Conservation (phyloP, 305 asterid genomes). For the Fraxinus paxiana region DNA sequence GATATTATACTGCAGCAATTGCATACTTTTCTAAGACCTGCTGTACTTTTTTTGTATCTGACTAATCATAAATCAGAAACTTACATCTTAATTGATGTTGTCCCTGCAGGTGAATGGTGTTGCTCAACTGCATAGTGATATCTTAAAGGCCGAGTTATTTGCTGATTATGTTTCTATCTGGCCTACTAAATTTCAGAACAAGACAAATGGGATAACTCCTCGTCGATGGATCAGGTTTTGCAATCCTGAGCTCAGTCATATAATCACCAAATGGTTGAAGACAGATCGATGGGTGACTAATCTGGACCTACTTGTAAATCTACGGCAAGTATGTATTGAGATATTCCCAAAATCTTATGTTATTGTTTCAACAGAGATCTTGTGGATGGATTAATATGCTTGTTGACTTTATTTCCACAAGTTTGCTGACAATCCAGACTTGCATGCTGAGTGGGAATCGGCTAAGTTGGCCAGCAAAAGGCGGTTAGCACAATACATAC, state of each 20-base stretch:
- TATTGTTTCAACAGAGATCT: slow-evolving; percentile 16
- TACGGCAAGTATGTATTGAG: slow-evolving; percentile 64
- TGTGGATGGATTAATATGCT: slow-evolving; percentile 10
- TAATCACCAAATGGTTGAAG: slow-evolving; percentile 94
- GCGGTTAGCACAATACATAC: slow-evolving; percentile 75
- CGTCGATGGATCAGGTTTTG: slow-evolving; percentile 96
- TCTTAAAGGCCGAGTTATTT: slow-evolving; percentile 75
- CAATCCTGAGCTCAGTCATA: slow-evolving; percentile 85
- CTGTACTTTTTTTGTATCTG: not conserved
- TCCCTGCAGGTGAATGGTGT: slow-evolving; percentile 91
- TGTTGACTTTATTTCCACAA: slow-evolving; percentile 34
- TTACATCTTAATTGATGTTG: slow-evolving; percentile 20
- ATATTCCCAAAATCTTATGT: slow-evolving; percentile 12
- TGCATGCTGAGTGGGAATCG: slow-evolving; percentile 82
- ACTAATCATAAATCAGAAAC: not conserved
- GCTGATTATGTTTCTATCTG: slow-evolving; percentile 90
- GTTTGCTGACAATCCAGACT: slow-evolving; percentile 77
- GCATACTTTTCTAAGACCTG: not conserved
- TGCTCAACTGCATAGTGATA: slow-evolving; percentile 96
- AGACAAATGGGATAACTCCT: slow-evolving; percentile 97
- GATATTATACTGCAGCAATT: not conserved
- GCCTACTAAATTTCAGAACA: slow-evolving; percentile 95
- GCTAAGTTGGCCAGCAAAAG: slow-evolving; percentile 93
- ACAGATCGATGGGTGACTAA: slow-evolving; percentile 92
- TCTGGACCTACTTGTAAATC: slow-evolving; percentile 73